Percentiles rank a stretch among this genome's conserved stretches.
phyloP scores from a whole-genome alignment of 2,329 filamentous ascomycete genomes.

The Fusarium verrucosum region DNA sequence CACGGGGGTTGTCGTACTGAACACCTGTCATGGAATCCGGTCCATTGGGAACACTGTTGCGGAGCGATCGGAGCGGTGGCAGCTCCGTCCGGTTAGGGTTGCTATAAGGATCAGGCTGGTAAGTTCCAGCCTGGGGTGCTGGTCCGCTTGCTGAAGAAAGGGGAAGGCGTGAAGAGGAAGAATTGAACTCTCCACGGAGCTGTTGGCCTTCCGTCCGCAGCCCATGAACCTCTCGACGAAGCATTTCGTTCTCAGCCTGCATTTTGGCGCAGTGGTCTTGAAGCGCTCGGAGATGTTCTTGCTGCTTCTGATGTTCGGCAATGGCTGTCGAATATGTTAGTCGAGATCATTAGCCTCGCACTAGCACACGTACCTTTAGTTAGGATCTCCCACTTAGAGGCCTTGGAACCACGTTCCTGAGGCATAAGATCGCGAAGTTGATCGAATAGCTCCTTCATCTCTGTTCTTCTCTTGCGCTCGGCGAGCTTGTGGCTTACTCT shows the following conservation, averaged over 20 bases:
- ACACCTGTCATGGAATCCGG: slow-evolving; percentile 74
- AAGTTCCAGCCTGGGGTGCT: slow-evolving; percentile 38
- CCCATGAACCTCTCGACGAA: slow-evolving; percentile 60
- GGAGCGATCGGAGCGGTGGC: slow-evolving; percentile 65
- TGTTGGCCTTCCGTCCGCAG: slow-evolving; percentile 60
- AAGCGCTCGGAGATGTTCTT: slow-evolving; percentile 58
- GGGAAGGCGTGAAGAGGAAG: slow-evolving; percentile 42
- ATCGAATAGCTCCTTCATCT: slow-evolving; percentile 90
- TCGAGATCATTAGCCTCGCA: not conserved
- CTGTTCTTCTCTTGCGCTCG: slow-evolving; percentile 82
- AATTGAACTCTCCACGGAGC: slow-evolving; percentile 51
- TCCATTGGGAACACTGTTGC: slow-evolving; percentile 52
- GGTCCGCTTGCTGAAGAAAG: slow-evolving; percentile 32
- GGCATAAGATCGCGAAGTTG: slow-evolving; percentile 81
- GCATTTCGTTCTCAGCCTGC: slow-evolving; percentile 56
- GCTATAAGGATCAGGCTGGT: slow-evolving; percentile 47
- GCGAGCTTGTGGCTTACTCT: slow-evolving; percentile 86
- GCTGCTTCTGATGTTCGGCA: slow-evolving; percentile 66
- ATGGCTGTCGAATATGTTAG: slow-evolving; percentile 59
- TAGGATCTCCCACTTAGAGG: slow-evolving; percentile 89
- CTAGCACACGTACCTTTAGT: slow-evolving; percentile 73
- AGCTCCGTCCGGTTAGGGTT: slow-evolving; percentile 58
- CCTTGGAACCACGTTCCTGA: slow-evolving; percentile 82
- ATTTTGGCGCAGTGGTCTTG: slow-evolving; percentile 56
- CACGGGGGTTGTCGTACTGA: slow-evolving; percentile 64